Percentiles rank a stretch among this genome's conserved stretches.
Evolutionary conservation across 148 eudicot species (phyloP).

Genomic region (Chenopodium berlandieri): DNA sequence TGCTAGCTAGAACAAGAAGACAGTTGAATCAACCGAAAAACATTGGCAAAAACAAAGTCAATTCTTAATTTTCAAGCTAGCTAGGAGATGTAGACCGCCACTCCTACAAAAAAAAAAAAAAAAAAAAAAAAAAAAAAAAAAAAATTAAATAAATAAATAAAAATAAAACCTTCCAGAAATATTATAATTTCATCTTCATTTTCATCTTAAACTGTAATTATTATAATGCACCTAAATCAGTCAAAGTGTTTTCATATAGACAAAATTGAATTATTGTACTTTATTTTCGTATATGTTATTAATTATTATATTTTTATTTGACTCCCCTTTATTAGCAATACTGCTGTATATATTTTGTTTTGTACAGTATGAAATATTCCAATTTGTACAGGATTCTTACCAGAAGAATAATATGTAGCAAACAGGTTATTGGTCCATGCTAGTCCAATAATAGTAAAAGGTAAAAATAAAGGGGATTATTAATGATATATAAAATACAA

Average conservation of each 20-base stretch:
- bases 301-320: background rate
- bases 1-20: too few species aligned
- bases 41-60: background rate
- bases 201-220: too few species aligned
- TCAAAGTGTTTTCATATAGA: too few species aligned
- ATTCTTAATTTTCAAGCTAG: background rate
- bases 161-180: background rate
- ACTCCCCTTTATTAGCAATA: background rate
- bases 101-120: too few species aligned
- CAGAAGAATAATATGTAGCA: background rate
- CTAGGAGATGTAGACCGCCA: too few species aligned
- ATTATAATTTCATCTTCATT: too few species aligned
- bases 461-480: background rate
- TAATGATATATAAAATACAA: background rate
- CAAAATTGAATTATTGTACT: too few species aligned
- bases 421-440: background rate
- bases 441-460: conserved; percentile 11
- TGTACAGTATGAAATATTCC: background rate
- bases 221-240: too few species aligned
- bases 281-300: too few species aligned
- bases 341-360: background rate
- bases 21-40: too few species aligned
- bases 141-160: too few species aligned
- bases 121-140: too few species aligned
- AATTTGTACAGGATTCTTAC: background rate